These are phyloP conservation scores for Colletotrichum sp. DNA, from an alignment of 2,329 filamentous ascomycete species.

Conservation along the genomic window DNA sequence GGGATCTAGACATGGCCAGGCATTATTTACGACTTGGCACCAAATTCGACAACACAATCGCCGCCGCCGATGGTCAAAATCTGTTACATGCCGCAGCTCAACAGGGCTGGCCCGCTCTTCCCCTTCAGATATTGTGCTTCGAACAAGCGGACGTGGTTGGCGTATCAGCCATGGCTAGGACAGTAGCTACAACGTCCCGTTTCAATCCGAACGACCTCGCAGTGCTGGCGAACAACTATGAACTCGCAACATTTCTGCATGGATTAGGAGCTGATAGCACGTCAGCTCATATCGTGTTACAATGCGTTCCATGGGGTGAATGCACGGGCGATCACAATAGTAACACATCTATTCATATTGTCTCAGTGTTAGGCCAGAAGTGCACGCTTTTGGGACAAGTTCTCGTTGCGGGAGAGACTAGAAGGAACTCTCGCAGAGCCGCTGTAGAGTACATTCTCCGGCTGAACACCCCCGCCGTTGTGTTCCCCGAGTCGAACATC, in stretches of 20 bases:
- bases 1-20: not conserved
- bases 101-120: not conserved
- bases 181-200: not conserved
- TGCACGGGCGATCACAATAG: rapidly evolving
- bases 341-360: not conserved
- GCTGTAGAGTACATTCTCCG: not conserved
- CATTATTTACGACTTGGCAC: not conserved
- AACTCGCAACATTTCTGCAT: not conserved
- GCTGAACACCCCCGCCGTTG: rapidly evolving
- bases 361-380: not conserved
- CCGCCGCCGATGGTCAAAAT: not conserved
- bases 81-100: not conserved
- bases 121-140: not conserved
- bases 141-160: not conserved
- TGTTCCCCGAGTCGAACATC: rapidly evolving
- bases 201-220: not conserved
- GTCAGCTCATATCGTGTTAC: not conserved
- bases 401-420: not conserved
- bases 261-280: not conserved
- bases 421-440: not conserved
- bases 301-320: not conserved
- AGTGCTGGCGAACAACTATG: not conserved
- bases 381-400: not conserved
- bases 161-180: not conserved
- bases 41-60: not conserved